Percentiles rank a stretch among this genome's conserved stretches.
Evolutionary conservation across 1,284 basidiomycete genomes (phyloP).

Genomic region (Cryptococcus maquisensis): DNA sequence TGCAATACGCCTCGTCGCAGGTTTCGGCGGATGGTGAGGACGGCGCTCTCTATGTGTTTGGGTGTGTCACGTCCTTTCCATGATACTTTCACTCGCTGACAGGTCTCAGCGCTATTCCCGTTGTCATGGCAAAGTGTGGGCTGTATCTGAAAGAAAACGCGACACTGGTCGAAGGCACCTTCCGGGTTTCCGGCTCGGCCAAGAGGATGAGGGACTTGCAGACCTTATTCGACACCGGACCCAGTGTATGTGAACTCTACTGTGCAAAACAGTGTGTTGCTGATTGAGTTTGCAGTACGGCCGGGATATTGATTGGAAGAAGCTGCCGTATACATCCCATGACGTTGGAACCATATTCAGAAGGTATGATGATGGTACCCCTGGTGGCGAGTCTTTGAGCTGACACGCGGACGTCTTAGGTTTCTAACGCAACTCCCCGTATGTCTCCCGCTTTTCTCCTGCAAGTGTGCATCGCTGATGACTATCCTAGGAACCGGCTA

Average conservation of each 20-base stretch:
- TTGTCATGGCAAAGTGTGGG: slow-evolving; percentile 95
- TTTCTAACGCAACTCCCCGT: slow-evolving; percentile 96
- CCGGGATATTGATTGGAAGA: slow-evolving; percentile 85
- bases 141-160: slow-evolving; percentile 88
- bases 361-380: slow-evolving; percentile 50
- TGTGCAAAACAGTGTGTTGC: not conserved
- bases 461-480: not conserved
- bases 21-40: slow-evolving; percentile 86
- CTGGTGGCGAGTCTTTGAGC: not conserved
- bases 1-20: slow-evolving; percentile 84
- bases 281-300: slow-evolving; percentile 63
- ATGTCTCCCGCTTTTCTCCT: slow-evolving; percentile 45
- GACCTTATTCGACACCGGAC: slow-evolving; percentile 79
- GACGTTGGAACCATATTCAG: slow-evolving; percentile 96
- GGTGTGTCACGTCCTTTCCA: slow-evolving; percentile 20
- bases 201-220: slow-evolving; percentile 96
- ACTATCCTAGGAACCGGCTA: slow-evolving; percentile 32
- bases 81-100: slow-evolving; percentile 1
- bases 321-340: slow-evolving; percentile 80
- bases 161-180: slow-evolving; percentile 91
- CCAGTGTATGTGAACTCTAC: slow-evolving; percentile 60
- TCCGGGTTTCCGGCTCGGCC: slow-evolving; percentile 86
- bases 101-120: slow-evolving; percentile 73
- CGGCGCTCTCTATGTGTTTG: slow-evolving; percentile 81
- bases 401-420: slow-evolving; percentile 14